Conservation (phyloP, 768 basidiomycete species). For the Bullera alba region DNA sequence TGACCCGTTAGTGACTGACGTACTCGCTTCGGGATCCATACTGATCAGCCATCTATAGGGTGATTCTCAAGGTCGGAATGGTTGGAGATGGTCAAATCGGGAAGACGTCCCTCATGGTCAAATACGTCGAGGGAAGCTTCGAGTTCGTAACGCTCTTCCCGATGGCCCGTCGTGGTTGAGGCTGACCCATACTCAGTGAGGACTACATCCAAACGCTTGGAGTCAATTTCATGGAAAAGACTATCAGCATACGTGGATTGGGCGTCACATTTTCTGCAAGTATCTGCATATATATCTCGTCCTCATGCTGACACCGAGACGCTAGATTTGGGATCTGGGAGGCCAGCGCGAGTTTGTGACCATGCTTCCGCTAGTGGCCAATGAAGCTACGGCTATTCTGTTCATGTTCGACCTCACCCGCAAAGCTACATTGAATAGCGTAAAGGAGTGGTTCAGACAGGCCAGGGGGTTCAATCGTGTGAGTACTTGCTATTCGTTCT, state of each 20-base stretch:
- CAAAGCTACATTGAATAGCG: conserved; percentile 93
- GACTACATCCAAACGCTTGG: conserved; percentile 99
- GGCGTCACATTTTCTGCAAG: conserved; percentile 87
- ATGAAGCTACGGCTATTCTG: conserved; percentile 97
- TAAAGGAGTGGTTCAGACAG: conserved; percentile 99
- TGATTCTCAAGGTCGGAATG: conserved; percentile 99
- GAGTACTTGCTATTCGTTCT: conserved; percentile 17
- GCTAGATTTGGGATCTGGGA: conserved; percentile 86
- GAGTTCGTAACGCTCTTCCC: conserved; percentile 49
- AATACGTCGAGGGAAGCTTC: conserved; percentile 97
- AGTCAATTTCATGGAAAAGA: conserved; percentile 99
- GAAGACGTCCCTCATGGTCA: conserved; percentile 99
- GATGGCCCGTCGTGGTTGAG: not conserved
- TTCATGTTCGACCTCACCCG: conserved; percentile 99
- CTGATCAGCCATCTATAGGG: conserved; percentile 45
- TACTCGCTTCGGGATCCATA: not conserved
- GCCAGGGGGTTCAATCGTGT: conserved; percentile 99
- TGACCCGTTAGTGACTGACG: conserved; percentile 22
- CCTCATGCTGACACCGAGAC: not conserved
- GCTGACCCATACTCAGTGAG: conserved; percentile 50
- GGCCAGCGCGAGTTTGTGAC: conserved; percentile 97
- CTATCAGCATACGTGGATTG: conserved; percentile 93
- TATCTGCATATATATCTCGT: not conserved
- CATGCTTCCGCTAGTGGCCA: conserved; percentile 96
- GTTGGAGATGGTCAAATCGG: conserved; percentile 99